These are phyloP conservation scores for Przewalskia tangutica DNA, from an alignment of 257 asterid genomes.

Conservation along the genomic window DNA sequence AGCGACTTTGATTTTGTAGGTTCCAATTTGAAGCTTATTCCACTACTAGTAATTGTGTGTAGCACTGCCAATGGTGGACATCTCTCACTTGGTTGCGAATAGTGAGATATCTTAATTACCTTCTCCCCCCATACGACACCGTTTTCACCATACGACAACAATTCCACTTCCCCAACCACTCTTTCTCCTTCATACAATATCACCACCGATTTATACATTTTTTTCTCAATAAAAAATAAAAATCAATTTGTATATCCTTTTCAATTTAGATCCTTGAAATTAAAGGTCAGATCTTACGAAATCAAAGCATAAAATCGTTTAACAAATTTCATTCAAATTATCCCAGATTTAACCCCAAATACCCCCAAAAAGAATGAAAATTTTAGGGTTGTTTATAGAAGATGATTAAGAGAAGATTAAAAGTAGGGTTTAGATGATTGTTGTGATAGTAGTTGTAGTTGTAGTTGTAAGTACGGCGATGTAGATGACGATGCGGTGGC, in stretches of 20 bases:
- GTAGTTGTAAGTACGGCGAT: slow-evolving; percentile 6
- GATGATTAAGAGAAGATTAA: neutral
- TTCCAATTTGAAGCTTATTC: slow-evolving; percentile 82
- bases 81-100: slow-evolving; percentile 75
- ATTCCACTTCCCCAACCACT: slow-evolving; percentile 70
- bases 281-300: neutral
- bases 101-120: slow-evolving; percentile 68
- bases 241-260: neutral
- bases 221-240: neutral
- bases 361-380: slow-evolving; percentile 10
- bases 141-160: slow-evolving; percentile 12
- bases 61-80: slow-evolving; percentile 94
- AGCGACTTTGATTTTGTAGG: slow-evolving; percentile 28
- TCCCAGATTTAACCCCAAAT: neutral
- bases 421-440: slow-evolving; percentile 21
- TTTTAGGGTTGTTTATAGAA: slow-evolving; percentile 21
- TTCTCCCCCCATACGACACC: slow-evolving; percentile 44
- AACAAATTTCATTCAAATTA: slow-evolving; percentile 11
- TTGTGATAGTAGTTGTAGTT: slow-evolving; percentile 4
- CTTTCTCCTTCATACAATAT: slow-evolving; percentile 68
- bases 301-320: neutral
- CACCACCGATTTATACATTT: slow-evolving; percentile 41
- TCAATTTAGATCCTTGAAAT: neutral
- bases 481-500: slow-evolving; percentile 9
- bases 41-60: slow-evolving; percentile 39